A percentile compares a stretch with the other conserved stretches of the same genome.
Conservation (phyloP, 1,284 basidiomycete species). For the Moesziomyces globuligerus region DNA sequence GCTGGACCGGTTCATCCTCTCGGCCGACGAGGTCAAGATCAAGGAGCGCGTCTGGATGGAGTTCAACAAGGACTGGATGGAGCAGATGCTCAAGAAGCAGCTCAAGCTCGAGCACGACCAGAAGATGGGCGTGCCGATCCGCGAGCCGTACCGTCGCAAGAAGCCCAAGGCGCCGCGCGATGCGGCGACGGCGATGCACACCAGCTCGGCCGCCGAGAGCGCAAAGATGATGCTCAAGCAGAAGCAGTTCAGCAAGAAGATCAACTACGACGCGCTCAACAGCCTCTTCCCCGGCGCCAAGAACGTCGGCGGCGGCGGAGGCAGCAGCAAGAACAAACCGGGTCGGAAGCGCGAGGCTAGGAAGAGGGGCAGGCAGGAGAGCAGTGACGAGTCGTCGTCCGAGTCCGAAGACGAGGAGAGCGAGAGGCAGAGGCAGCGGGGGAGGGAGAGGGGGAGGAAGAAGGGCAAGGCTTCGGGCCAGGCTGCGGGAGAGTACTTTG, state of each 20-base stretch:
- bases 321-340: constrained; percentile 13
- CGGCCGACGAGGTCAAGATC: constrained; percentile 84
- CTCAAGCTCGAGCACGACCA: constrained; percentile 64
- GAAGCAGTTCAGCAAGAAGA: constrained; percentile 62
- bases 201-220: constrained; percentile 60
- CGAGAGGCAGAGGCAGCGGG: constrained; percentile 1
- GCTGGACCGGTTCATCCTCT: constrained; percentile 82
- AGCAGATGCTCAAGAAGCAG: constrained; percentile 71
- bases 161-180: constrained; percentile 58
- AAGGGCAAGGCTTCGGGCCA: constrained; percentile 9
- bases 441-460: constrained; percentile 15
- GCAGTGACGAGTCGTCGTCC: constrained; percentile 27
- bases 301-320: constrained; percentile 18
- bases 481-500: constrained; percentile 25
- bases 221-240: constrained; percentile 65
- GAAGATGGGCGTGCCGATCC: constrained; percentile 60
- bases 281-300: constrained; percentile 55
- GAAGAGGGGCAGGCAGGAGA: constrained; percentile 31
- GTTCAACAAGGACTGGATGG: constrained; percentile 91
- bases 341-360: constrained; percentile 5
- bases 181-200: constrained; percentile 56
- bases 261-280: constrained; percentile 66
- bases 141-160: constrained; percentile 56
- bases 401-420: constrained; percentile 34
- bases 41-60: constrained; percentile 98